phyloP scores from a whole-genome alignment of 441 rosid genomes.

The Hura crepitans region DNA sequence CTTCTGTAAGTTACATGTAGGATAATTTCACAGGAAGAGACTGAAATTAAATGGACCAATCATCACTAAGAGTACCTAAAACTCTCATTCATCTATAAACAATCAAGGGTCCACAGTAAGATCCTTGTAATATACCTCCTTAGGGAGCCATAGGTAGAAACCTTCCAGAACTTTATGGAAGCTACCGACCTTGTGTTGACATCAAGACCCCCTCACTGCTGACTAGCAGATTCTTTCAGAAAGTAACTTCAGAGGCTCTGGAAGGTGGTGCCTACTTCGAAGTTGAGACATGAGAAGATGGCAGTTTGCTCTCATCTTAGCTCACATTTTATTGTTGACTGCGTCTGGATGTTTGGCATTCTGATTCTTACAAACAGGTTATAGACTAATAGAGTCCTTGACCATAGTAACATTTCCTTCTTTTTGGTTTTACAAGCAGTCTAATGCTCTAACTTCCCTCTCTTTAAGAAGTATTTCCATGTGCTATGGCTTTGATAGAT shows the following conservation, averaged over 20 bases:
- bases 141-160: conserved; percentile 27
- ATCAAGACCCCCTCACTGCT: conserved; percentile 58
- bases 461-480: neutral
- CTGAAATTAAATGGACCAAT: neutral
- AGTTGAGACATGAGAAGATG: conserved; percentile 56
- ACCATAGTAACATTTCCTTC: neutral
- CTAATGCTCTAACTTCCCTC: neutral
- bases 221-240: conserved; percentile 48
- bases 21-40: neutral
- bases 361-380: conserved; percentile 71
- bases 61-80: neutral
- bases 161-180: conserved; percentile 56
- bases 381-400: neutral
- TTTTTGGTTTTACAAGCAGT: no score
- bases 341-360: conserved; percentile 80
- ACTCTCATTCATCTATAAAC: neutral
- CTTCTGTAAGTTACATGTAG: conserved; percentile 5
- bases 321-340: conserved; percentile 73
- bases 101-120: neutral
- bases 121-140: neutral
- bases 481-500: neutral
- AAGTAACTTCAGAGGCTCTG: conserved; percentile 56
- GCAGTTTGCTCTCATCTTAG: conserved; percentile 53
- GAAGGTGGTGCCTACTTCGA: conserved; percentile 64
- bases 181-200: conserved; percentile 59